A percentile compares a stretch with the other conserved stretches of the same genome.
Evolutionary conservation across 2,329 filamentous ascomycete genomes (phyloP).

Genomic region (Diaporthe velutina): DNA sequence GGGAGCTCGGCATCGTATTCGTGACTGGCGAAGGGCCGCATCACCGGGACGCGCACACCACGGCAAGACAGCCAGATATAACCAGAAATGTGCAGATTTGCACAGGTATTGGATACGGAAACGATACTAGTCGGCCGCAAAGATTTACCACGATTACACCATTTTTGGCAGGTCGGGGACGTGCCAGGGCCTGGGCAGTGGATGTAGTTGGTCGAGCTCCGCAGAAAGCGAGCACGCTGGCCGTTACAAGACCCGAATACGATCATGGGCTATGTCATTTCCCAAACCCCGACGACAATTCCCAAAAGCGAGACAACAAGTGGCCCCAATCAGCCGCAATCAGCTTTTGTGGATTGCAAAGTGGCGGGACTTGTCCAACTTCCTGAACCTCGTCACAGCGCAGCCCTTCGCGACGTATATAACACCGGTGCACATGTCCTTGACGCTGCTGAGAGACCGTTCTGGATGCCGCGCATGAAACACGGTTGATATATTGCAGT

Average conservation of each 20-base stretch:
- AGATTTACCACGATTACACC: background rate
- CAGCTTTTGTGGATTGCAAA: background rate
- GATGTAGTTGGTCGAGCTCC: background rate
- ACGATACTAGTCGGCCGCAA: background rate
- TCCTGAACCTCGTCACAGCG: background rate
- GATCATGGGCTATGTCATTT: constrained; percentile 1
- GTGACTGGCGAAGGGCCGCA: background rate
- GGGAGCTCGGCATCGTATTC: background rate
- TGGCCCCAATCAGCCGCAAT: background rate
- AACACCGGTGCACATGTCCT: background rate
- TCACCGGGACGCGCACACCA: background rate
- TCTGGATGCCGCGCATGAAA: background rate
- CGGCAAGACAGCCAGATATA: background rate
- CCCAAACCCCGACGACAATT: background rate
- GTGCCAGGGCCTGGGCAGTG: background rate
- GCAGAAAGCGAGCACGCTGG: background rate
- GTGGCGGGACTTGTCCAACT: background rate
- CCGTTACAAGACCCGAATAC: constrained; percentile 23
- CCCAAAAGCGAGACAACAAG: background rate
- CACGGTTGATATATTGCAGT: background rate
- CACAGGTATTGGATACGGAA: background rate
- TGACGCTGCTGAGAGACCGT: background rate
- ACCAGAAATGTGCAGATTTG: background rate
- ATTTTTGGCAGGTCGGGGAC: background rate
- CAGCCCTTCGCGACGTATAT: constrained; percentile 5